Conservation (phyloP, 1,284 basidiomycete species). For the Butyriboletus appendiculatus region DNA sequence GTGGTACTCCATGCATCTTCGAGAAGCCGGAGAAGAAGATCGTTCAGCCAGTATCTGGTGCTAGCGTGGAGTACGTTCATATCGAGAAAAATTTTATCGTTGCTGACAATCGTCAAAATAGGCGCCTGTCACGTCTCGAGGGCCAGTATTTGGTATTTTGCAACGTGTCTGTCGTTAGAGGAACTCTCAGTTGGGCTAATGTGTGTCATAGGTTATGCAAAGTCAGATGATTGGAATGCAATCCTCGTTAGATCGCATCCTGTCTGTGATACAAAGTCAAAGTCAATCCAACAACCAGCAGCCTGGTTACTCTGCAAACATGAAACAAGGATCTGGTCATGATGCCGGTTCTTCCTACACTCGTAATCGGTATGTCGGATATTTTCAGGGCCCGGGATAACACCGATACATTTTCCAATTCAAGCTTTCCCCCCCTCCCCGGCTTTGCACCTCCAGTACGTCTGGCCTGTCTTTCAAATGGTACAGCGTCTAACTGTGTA, state of each 20-base stretch:
- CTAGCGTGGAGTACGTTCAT: slow-evolving; percentile 64
- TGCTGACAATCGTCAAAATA: slow-evolving; percentile 37
- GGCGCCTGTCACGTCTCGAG: slow-evolving; percentile 79
- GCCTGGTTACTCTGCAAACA: slow-evolving; percentile 26
- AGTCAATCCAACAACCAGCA: slow-evolving; percentile 38
- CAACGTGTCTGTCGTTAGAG: slow-evolving; percentile 21
- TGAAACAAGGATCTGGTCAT: slow-evolving; percentile 22
- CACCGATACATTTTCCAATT: slow-evolving; percentile 8
- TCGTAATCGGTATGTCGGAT: slow-evolving; percentile 41
- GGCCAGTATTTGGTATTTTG: slow-evolving; percentile 72
- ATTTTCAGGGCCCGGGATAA: slow-evolving; percentile 4
- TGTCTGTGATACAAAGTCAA: slow-evolving; percentile 64
- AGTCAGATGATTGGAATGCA: slow-evolving; percentile 92
- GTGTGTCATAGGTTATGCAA: slow-evolving; percentile 64
- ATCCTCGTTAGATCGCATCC: slow-evolving; percentile 78
- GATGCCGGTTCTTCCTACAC: slow-evolving; percentile 22
- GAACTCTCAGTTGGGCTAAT: slow-evolving; percentile 51
- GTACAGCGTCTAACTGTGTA: background rate
- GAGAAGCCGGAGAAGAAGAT: slow-evolving; percentile 91
- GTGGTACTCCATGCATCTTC: slow-evolving; percentile 84
- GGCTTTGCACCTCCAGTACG: slow-evolving; percentile 87
- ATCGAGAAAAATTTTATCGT: slow-evolving; percentile 8
- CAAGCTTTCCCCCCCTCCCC: slow-evolving; percentile 77
- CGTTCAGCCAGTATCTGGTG: slow-evolving; percentile 55
- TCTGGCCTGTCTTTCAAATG: slow-evolving; percentile 12